phyloP scores from a whole-genome alignment of 108 stramenopile species.

The Discostella stelligeroides region DNA sequence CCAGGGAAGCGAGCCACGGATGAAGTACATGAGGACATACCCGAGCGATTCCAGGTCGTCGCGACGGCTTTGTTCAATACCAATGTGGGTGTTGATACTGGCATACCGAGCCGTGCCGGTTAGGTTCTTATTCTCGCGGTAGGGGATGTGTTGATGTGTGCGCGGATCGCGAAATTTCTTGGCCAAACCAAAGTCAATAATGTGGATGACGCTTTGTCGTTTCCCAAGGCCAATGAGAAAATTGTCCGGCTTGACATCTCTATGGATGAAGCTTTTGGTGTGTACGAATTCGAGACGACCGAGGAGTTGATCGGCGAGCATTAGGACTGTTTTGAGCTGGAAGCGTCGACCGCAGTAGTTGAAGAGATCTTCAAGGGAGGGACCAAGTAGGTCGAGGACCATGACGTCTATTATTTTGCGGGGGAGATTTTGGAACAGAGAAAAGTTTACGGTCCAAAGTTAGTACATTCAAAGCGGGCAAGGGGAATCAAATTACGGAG shows the following conservation, averaged over 20 bases:
- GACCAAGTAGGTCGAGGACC: slow-evolving; percentile 99
- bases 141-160: slow-evolving; percentile 99
- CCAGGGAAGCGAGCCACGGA: slow-evolving; percentile 98
- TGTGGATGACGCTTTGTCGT: slow-evolving; percentile 96
- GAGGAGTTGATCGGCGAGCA: slow-evolving; percentile 98
- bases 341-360: slow-evolving; percentile 99
- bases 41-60: slow-evolving; percentile 99
- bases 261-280: slow-evolving; percentile 99
- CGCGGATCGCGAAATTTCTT: slow-evolving; percentile 99
- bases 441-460: no score
- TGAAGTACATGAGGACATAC: slow-evolving; percentile 99
- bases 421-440: no score
- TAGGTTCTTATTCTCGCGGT: slow-evolving; percentile 99
- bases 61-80: slow-evolving; percentile 96
- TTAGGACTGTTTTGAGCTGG: slow-evolving; percentile 95
- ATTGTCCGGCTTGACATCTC: slow-evolving; percentile 99
- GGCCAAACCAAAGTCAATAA: slow-evolving; percentile 99
- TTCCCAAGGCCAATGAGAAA: slow-evolving; percentile 99
- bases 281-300: slow-evolving; percentile 98
- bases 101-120: slow-evolving; percentile 99
- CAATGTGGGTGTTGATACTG: slow-evolving; percentile 98
- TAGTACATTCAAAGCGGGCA: no score
- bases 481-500: no score
- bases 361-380: slow-evolving; percentile 98
- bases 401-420: slow-evolving; percentile 79